Evolutionary conservation across 805 yeast species (phyloP).

Genomic region (Pichia eremophila): DNA sequence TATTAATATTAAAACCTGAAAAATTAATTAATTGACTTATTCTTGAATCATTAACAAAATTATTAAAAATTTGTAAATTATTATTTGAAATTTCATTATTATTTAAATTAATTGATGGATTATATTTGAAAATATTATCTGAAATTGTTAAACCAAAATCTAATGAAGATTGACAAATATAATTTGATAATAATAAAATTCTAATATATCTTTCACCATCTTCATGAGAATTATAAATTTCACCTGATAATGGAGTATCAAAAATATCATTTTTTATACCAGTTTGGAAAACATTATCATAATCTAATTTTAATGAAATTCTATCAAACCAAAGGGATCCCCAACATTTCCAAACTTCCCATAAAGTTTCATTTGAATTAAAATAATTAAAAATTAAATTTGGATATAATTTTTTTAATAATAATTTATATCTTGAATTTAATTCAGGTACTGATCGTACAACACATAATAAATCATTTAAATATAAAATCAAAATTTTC

Average conservation of each 20-base stretch:
- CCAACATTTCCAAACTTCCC: slow-evolving; percentile 82
- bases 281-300: slow-evolving; percentile 37
- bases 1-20: not conserved
- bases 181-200: slow-evolving; percentile 40
- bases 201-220: slow-evolving; percentile 45
- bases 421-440: slow-evolving; percentile 6
- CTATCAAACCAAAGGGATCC: slow-evolving; percentile 74
- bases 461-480: slow-evolving; percentile 45
- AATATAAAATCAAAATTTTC: slow-evolving; percentile 52
- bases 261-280: slow-evolving; percentile 52
- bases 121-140: slow-evolving; percentile 35
- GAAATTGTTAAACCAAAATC: slow-evolving; percentile 47
- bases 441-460: slow-evolving; percentile 21
- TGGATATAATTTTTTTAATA: not conserved
- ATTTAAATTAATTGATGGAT: not conserved
- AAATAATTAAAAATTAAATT: slow-evolving; percentile 11
- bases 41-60: slow-evolving; percentile 20
- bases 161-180: slow-evolving; percentile 38
- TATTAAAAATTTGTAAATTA: slow-evolving; percentile 13
- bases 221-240: slow-evolving; percentile 37
- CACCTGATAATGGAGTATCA: slow-evolving; percentile 56
- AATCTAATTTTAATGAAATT: slow-evolving; percentile 44
- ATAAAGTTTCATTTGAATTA: slow-evolving; percentile 43
- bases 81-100: slow-evolving; percentile 7
- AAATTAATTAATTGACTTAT: slow-evolving; percentile 16